Evolutionary conservation across 305 asterid genomes (phyloP), one percentile per base, ranked within the genome.

Genomic region (Fraxinus ornus): DNA sequence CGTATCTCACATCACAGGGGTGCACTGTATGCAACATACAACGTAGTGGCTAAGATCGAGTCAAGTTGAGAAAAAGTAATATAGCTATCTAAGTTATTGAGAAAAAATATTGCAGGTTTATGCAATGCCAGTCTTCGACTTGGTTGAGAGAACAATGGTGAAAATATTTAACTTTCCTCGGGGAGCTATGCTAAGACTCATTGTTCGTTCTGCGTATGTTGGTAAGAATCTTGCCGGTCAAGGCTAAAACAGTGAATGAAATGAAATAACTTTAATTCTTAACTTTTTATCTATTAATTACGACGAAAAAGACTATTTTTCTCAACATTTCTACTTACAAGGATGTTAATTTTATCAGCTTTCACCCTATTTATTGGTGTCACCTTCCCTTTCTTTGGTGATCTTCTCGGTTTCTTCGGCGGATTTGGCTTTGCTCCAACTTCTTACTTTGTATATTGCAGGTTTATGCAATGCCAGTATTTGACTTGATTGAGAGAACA

Each of bases 391-490:
- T 95, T 95, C 90, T 95, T 95, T 80, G 99, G 99, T 33, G 99
- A 93, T 86, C 94, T 95, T 64, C 98, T 95, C 83, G 99, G 99
- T 30, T 95, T 95, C 93, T 95, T 95, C 73, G 98, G 99, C 75
- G 98, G 98, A 81, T 94, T 95, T 88, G 99, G 97, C 73, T 95
- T 94, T 85, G 97, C 98, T 85, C 97, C 99, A 15, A 94, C 98
- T 78, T 89, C 98, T 81, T 95, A 93, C 86, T 92, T 95, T 83
- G 99, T 95, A n/a, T n/a, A n/a, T n/a, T n/a, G n/a, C n/a, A n/a
- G n/a, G n/a, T 94, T 74, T 95, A 93, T 41, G 99, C 99, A 57
- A 95, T 95, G 98, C 98, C 99, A 0, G 91, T 95, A 3, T 95
- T 95, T 81, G 98, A 95, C 79, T 78, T 95, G 35, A 19, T 90